Evolutionary conservation across 768 basidiomycete species (phyloP), one percentile per base, ranked within the genome.

Genomic region (Serendipita indica): DNA sequence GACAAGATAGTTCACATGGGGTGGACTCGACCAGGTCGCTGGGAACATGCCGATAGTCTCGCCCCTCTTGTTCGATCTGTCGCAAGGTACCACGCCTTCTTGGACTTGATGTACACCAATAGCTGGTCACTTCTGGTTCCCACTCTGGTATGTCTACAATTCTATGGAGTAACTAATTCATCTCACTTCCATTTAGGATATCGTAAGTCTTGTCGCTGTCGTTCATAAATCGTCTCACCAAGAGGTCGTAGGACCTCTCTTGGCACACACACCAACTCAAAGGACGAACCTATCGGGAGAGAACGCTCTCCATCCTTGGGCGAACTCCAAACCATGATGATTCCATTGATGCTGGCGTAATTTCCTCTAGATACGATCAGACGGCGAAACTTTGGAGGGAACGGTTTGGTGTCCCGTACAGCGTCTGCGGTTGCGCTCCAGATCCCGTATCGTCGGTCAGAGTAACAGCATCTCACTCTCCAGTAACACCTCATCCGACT

Each of bases 61-160:
- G 35, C 43, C 13, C 43, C 60, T 18, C 45, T 62, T 18, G 52
- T 58, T 12, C 0, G 61, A 30, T 49, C 58, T 14, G 54, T 63
- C 27, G 62, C 62, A 13, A 18, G 61, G 35, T 63, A 61, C 39
- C 62, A 63, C 58, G 62, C 62, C 3, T 63, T 63, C 58, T 37
- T 63, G 27, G 62, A 63, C 39, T 33, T 63, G 14, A 61, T 63
- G 60, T 33, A 57, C 14, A 49, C 52, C 14, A 22, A 46, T 10
- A 57, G 46, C n/a, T 43, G 33, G 27, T 25, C 32, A 5, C 59
- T 63, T 56, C 35, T 62, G 35, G 62, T 63, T n/a, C 62, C 62
- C 1, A 63, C 62, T 2, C 49, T 63, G 4, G 62, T 62, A 56
- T 25, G 61, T 14, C 35, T 37, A 18, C 12, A 37, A 10, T 37